A percentile compares a stretch with the other conserved stretches of the same genome.
These are phyloP conservation scores for Ceratocystis cubensis DNA, from an alignment of 2,329 filamentous ascomycete species.

Conservation along the genomic window DNA sequence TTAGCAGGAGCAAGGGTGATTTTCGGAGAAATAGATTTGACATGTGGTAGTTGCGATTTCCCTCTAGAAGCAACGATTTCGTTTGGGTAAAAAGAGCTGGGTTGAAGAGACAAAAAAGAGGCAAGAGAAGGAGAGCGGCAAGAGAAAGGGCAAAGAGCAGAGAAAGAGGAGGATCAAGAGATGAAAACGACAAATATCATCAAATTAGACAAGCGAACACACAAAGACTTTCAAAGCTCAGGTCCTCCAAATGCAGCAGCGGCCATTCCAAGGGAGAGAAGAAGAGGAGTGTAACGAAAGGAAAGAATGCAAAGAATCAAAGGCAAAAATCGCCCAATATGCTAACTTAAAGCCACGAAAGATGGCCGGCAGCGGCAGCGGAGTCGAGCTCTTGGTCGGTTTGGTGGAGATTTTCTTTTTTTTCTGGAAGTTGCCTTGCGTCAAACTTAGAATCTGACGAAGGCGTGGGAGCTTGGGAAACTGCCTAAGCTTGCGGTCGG, in stretches of 20 bases:
- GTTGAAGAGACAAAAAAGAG: background rate
- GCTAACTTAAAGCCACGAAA: background rate
- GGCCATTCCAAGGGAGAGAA: background rate
- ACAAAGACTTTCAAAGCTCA: background rate
- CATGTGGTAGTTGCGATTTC: slow-evolving; percentile 4
- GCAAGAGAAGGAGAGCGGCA: background rate
- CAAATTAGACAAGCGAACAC: background rate
- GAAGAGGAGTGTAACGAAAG: background rate
- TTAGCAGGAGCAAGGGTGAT: slow-evolving; percentile 5
- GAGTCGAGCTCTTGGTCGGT: background rate
- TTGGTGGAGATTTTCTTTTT: background rate
- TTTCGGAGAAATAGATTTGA: slow-evolving; percentile 10
- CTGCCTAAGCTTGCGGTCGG: background rate
- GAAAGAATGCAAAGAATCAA: background rate
- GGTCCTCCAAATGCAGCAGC: background rate
- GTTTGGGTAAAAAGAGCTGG: background rate
- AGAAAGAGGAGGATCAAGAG: background rate
- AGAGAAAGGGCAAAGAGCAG: background rate
- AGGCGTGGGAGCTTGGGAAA: background rate
- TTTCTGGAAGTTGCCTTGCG: background rate
- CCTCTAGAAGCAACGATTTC: background rate
- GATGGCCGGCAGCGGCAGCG: background rate
- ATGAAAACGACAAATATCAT: background rate
- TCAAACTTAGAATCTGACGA: no score
- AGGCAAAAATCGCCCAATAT: background rate